These are phyloP conservation scores for Trichoderma semiorbis DNA, from an alignment of 2,329 filamentous ascomycete species.

Conservation along the genomic window DNA sequence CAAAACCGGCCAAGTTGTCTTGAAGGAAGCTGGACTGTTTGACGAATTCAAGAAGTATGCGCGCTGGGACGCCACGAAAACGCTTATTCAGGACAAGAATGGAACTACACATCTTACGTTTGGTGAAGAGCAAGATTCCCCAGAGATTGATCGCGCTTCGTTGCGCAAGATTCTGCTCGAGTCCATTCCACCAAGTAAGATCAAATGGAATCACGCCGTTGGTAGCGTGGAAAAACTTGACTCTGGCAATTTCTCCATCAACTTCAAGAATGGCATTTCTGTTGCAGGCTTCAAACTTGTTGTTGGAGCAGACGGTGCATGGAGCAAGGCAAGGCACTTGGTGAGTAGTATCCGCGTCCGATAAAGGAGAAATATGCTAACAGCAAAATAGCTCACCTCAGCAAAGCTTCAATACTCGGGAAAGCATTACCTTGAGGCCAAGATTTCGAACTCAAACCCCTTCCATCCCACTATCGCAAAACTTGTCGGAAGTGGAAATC, in stretches of 20 bases:
- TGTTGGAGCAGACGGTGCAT: slow-evolving; percentile 37
- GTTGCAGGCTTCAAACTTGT: slow-evolving; percentile 38
- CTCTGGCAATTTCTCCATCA: slow-evolving; percentile 32
- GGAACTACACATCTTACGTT: slow-evolving; percentile 34
- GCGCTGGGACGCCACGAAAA: slow-evolving; percentile 45
- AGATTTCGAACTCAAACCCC: background rate
- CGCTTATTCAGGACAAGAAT: slow-evolving; percentile 44
- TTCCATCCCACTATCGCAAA: background rate
- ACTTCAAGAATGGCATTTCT: slow-evolving; percentile 35
- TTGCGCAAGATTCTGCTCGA: slow-evolving; percentile 41
- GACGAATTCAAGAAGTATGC: slow-evolving; percentile 48
- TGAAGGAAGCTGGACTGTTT: slow-evolving; percentile 48
- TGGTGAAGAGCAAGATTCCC: slow-evolving; percentile 16
- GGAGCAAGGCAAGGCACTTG: slow-evolving; percentile 34
- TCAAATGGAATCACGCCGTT: slow-evolving; percentile 38
- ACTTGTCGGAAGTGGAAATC: background rate
- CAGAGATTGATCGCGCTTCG: slow-evolving; percentile 43
- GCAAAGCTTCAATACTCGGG: slow-evolving; percentile 12
- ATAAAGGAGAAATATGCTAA: background rate
- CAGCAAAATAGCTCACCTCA: slow-evolving; percentile 23
- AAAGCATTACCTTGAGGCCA: slow-evolving; percentile 1
- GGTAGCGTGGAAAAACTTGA: background rate
- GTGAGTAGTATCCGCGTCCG: background rate
- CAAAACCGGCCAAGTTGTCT: slow-evolving; percentile 46
- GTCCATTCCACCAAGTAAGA: slow-evolving; percentile 39